Conservation (phyloP, 192 early-diverging fungal species). For the Mortierella claussenii region DNA sequence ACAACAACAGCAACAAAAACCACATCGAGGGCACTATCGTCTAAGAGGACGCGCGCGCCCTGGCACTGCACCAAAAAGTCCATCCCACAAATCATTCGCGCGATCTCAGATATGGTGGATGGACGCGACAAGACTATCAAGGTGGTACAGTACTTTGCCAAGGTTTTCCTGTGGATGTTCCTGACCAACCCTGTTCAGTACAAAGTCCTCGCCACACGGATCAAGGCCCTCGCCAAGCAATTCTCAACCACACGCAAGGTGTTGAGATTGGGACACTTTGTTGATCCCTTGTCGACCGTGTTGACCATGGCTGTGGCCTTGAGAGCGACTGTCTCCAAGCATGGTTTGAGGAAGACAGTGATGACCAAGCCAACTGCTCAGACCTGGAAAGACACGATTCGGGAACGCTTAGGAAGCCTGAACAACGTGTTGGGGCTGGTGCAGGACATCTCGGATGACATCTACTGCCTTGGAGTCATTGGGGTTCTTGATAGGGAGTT, state of each 20-base stretch:
- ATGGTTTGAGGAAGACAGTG: conserved; percentile 8
- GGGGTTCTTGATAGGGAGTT: conserved; percentile 65
- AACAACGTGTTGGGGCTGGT: conserved; percentile 63
- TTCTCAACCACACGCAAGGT: conserved; percentile 82
- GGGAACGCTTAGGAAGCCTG: conserved; percentile 46
- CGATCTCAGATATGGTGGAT: conserved; percentile 75
- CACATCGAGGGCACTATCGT: neutral
- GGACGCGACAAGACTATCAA: conserved; percentile 90
- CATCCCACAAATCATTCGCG: conserved; percentile 59
- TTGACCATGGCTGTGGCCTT: conserved; percentile 35
- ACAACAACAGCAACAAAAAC: neutral
- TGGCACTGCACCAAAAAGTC: conserved; percentile 30
- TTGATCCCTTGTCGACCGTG: conserved; percentile 73
- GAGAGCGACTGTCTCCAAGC: neutral
- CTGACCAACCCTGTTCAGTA: conserved; percentile 33
- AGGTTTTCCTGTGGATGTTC: conserved; percentile 70
- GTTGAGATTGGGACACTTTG: conserved; percentile 74
- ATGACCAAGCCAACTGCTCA: conserved; percentile 6
- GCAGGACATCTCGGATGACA: conserved; percentile 81
- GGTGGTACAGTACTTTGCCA: conserved; percentile 78
- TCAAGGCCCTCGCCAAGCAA: conserved; percentile 67
- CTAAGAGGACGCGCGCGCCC: conserved; percentile 2
- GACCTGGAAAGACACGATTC: conserved; percentile 16
- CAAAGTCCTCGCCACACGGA: conserved; percentile 16
- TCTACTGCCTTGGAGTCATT: conserved; percentile 77